These are phyloP conservation scores for Eimeria maxima DNA, from an alignment of 169 alveolate species.

Conservation along the genomic window DNA sequence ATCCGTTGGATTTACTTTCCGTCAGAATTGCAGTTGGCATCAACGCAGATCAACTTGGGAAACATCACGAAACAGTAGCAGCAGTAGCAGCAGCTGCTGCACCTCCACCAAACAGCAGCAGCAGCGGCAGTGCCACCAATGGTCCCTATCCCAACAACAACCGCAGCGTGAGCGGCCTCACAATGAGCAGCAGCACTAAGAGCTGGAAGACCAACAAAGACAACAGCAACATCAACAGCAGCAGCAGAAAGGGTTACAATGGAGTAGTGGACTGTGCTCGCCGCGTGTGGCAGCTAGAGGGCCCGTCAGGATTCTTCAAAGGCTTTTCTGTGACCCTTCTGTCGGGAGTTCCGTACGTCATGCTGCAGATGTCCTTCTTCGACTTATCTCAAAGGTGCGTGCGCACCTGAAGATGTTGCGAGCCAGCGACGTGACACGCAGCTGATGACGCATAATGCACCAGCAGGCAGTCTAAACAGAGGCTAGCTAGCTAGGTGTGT, in stretches of 20 bases:
- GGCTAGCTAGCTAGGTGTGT: not conserved
- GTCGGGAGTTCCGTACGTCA: conserved; percentile 94
- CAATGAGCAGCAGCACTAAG: not conserved
- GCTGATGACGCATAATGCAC: too few relatives aligned
- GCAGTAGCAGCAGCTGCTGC: not conserved
- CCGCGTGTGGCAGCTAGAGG: conserved; percentile 89
- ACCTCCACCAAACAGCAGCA: not conserved
- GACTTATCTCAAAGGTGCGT: conserved; percentile 86
- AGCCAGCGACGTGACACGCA: too few relatives aligned
- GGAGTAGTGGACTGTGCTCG: conserved; percentile 87
- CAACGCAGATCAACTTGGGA: conserved; percentile 87
- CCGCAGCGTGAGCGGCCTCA: not conserved
- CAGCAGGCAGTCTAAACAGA: too few relatives aligned
- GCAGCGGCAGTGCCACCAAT: not conserved
- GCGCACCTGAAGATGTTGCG: not conserved
- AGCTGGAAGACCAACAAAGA: not conserved
- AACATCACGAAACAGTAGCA: not conserved
- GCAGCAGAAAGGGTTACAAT: conserved; percentile 54
- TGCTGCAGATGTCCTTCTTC: conserved; percentile 92
- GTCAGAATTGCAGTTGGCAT: conserved; percentile 93
- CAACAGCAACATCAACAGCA: conserved; percentile 20
- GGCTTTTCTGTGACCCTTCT: conserved; percentile 90
- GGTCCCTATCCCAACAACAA: not conserved
- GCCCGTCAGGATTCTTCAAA: conserved; percentile 92
- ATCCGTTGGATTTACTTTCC: conserved; percentile 92